Evolutionary conservation across 306 rosid species (phyloP).

Genomic region (Castanea sativa): DNA sequence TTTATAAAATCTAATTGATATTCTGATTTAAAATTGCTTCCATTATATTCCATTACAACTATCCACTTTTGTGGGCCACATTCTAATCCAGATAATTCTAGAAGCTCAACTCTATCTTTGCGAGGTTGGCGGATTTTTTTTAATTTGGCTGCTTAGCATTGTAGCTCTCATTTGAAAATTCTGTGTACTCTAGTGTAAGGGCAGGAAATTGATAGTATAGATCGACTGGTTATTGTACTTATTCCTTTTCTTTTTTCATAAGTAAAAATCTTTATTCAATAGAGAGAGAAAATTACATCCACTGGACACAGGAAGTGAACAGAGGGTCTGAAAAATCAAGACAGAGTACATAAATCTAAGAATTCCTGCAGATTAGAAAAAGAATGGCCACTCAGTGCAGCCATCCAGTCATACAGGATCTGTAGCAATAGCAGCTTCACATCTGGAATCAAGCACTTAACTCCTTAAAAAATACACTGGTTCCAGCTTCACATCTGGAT

Average conservation of each 20-base stretch:
- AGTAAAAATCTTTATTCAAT: no score
- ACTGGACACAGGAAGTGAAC: no score
- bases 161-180: neutral
- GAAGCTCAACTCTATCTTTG: neutral
- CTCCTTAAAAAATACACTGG: no score
- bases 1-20: neutral
- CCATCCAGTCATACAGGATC: no score
- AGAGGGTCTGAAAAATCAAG: no score
- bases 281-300: no score
- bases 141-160: neutral
- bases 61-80: conserved; percentile 1
- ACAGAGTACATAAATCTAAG: no score
- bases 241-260: neutral
- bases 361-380: no score
- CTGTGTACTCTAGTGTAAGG: neutral
- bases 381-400: no score
- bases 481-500: no score
- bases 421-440: no score
- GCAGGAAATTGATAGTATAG: neutral
- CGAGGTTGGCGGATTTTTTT: neutral
- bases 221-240: neutral
- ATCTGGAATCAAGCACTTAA: no score
- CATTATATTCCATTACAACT: neutral
- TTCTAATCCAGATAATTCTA: conserved; percentile 1
- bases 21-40: neutral